Percentiles rank a stretch among this genome's conserved stretches.
phyloP scores from a whole-genome alignment of 1,284 basidiomycete species.

The Neolentinus lepideus region DNA sequence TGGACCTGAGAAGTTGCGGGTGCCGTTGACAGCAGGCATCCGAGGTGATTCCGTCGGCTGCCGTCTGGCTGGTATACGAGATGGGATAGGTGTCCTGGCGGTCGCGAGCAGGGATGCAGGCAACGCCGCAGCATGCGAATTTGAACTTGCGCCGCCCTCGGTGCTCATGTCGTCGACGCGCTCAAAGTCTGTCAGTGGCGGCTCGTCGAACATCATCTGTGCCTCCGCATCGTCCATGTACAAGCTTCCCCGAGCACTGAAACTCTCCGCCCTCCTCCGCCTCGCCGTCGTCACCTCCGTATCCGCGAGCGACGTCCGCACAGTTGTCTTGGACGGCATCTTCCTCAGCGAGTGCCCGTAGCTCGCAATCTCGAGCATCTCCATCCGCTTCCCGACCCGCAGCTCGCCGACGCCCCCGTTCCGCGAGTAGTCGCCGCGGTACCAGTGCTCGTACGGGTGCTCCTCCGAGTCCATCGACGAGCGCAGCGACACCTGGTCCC shows the following conservation, averaged over 20 bases:
- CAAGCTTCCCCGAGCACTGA: slow-evolving; percentile 51
- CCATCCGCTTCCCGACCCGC: slow-evolving; percentile 57
- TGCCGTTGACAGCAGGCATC: slow-evolving; percentile 11
- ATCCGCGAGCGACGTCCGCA: not conserved
- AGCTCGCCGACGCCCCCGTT: slow-evolving; percentile 78
- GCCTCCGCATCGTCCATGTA: slow-evolving; percentile 54
- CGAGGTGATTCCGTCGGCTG: slow-evolving; percentile 19
- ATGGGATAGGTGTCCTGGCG: slow-evolving; percentile 17
- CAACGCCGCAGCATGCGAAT: slow-evolving; percentile 11
- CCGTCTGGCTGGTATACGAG: slow-evolving; percentile 6
- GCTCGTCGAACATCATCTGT: slow-evolving; percentile 59
- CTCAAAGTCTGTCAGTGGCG: slow-evolving; percentile 62
- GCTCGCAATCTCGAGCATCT: slow-evolving; percentile 79
- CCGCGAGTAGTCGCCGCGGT: slow-evolving; percentile 69
- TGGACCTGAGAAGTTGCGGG: slow-evolving; percentile 10
- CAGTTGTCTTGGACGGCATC: slow-evolving; percentile 8
- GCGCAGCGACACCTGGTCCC: not conserved
- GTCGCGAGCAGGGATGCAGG: slow-evolving; percentile 5
- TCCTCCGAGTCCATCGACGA: slow-evolving; percentile 68
- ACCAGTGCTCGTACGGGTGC: slow-evolving; percentile 76
- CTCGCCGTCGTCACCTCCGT: slow-evolving; percentile 8
- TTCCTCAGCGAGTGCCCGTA: slow-evolving; percentile 52
- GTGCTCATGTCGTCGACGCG: slow-evolving; percentile 31
- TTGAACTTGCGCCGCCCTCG: slow-evolving; percentile 13
- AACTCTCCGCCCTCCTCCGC: slow-evolving; percentile 48